Base-by-base conservation (phyloP, 2,329 filamentous ascomycete genomes). In the Dendrostoma leiphaemia region DNA sequence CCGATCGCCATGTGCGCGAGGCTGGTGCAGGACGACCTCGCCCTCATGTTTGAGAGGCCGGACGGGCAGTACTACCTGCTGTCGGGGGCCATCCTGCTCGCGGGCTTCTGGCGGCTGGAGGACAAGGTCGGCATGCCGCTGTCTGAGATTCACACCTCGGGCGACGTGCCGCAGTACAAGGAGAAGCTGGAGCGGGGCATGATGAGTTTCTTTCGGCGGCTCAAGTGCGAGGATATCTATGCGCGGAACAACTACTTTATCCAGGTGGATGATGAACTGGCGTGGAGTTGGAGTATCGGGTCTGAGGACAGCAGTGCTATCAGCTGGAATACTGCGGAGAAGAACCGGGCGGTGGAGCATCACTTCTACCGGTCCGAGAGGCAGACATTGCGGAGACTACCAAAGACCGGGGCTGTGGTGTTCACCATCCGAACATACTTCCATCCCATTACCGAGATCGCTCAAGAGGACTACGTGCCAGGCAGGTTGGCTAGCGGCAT, bases 401-500 rank as follows among this genome's bases (percentile, higher is more conserved):
- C 84, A 3, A 75, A 70, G 60, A 77, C 74, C 1, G 80, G 82
- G 0, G 83, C 75, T 0, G 74, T 86, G 1, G 81, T 86, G 3
- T 93, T 93, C 63, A 92, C 89, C 0, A 90, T 93, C 48, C 75
- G 89, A 12, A 93, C 89, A 1, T 93, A 93, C 67, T 91, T 93
- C 64, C 81, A 85, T 56, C 88, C 87, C 0, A 71, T 93, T 28
- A 85, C 78, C 0, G 83, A 86, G 15, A 80, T 93, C 54, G 84
- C 73, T 0, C 68, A 82, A 66, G 89, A 93, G 71, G 82, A 85
- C 17, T 89, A 89, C 66, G 89, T 95, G 1, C 90, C 90, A 0
- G 90, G 90, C 0, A 71, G 90, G 31, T 68, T 95, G 63, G 90
- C 90, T 2, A 90, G 86, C 62, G 90, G 89, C 5, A 73, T 95